Base-by-base conservation (phyloP, 2,329 filamentous ascomycete genomes). In the Dactylellina cionopaga region DNA sequence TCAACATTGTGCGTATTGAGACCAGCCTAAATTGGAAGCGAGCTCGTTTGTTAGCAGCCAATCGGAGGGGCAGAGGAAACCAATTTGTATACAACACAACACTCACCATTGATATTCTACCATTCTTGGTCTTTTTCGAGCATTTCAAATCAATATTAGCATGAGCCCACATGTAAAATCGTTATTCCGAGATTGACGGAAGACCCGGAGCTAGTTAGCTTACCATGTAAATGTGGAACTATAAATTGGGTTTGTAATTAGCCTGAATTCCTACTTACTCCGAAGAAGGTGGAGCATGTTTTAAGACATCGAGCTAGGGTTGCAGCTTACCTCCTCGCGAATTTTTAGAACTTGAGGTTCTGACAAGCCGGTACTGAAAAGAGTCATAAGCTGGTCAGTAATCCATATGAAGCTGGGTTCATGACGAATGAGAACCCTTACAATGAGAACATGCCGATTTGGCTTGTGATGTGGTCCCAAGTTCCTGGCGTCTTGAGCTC, bases 401-500 rank as follows among this genome's bases (percentile, higher is more conserved):
- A 29, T 13, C 29, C 24, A 31, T 29, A 44, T 10, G n/a, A 17
- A 56, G 3, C 31, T 29, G n/a, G 22, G 13, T 19, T 33, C n/a
- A 19, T 22, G 27, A 22, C 54, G 41, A 58, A 55, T 41, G 22
- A 33, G 13, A 41, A 41, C 47, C 24, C 69, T 68, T 74, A 74
- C 69, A 74, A 99, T 78, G 95, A 94, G 80, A 99, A 99, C 95
- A 99, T 99, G 84, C 95, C 95, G 79, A 99, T 99, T 87, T 96
- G 92, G 83, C 86, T 93, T 77, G 95, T 98, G 83, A 99, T 99
- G 86, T 99, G 95, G 81, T 90, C 91, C 95, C 95, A 99, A 85
- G 98, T 92, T 83, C 96, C 92, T 87, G 92, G 92, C 85, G 91
- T 95, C 80, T 94, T 94, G 74, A 97, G 88, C 83, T 91, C 89